Evolutionary conservation across 148 eudicot species (phyloP).

Genomic region (Silene uniflora): DNA sequence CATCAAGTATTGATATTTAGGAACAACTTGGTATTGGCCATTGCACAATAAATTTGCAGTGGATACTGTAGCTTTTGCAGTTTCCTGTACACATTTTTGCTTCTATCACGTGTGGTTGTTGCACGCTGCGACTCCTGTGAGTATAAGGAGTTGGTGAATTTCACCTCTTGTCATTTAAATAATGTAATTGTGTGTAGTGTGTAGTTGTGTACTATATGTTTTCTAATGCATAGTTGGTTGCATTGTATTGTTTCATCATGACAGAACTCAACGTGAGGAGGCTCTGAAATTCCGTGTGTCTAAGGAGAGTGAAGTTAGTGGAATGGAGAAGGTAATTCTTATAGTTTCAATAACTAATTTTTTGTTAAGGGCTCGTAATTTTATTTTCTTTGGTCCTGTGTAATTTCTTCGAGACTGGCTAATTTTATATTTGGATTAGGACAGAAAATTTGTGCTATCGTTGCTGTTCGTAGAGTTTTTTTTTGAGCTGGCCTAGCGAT

Average conservation of each 20-base stretch:
- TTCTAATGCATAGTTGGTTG: neutral
- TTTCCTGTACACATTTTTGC: neutral
- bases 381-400: neutral
- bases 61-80: neutral
- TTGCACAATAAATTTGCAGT: neutral
- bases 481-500: slow-evolving; percentile 9
- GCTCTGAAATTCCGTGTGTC: slow-evolving; percentile 81
- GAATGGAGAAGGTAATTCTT: slow-evolving; percentile 30
- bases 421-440: neutral
- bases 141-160: neutral
- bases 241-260: slow-evolving; percentile 16
- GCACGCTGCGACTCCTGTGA: neutral
- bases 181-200: too few species aligned
- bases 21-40: neutral
- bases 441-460: neutral
- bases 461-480: neutral
- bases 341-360: neutral
- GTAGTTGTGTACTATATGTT: neutral
- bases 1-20: neutral
- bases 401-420: neutral
- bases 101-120: neutral
- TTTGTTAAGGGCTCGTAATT: neutral
- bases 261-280: slow-evolving; percentile 85
- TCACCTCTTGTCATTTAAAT: neutral
- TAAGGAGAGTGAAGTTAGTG: slow-evolving; percentile 81